These are phyloP conservation scores for Microbotryum lychnidis-dioicae DNA, from an alignment of 1,284 basidiomycete species.

Conservation along the genomic window DNA sequence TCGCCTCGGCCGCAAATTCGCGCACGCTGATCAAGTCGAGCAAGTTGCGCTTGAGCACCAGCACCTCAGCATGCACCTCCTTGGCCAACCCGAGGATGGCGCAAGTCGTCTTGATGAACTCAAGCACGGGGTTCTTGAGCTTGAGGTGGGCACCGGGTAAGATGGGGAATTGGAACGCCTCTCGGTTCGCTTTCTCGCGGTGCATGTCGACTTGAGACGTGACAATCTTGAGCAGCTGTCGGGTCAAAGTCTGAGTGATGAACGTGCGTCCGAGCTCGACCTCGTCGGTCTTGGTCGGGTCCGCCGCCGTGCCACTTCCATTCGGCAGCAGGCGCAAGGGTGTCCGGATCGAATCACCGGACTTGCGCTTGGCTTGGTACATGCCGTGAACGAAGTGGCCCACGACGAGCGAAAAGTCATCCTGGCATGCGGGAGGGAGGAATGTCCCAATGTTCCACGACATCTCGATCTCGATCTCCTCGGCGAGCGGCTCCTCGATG, in stretches of 20 bases:
- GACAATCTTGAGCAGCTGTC: slow-evolving; percentile 61
- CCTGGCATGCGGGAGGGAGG: slow-evolving; percentile 74
- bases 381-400: slow-evolving; percentile 81
- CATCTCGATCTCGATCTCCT: slow-evolving; percentile 59
- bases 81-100: slow-evolving; percentile 70
- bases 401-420: slow-evolving; percentile 64
- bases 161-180: slow-evolving; percentile 67
- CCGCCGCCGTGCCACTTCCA: slow-evolving; percentile 51
- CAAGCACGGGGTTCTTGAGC: slow-evolving; percentile 68
- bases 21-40: slow-evolving; percentile 80
- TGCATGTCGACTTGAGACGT: slow-evolving; percentile 54
- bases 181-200: slow-evolving; percentile 50
- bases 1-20: slow-evolving; percentile 65
- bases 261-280: slow-evolving; percentile 60
- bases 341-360: slow-evolving; percentile 48
- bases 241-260: slow-evolving; percentile 70
- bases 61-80: slow-evolving; percentile 75
- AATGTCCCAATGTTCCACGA: slow-evolving; percentile 92
- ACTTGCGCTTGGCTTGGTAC: slow-evolving; percentile 63
- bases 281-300: slow-evolving; percentile 62
- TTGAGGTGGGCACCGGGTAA: slow-evolving; percentile 78
- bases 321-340: slow-evolving; percentile 70
- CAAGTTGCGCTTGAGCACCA: slow-evolving; percentile 77
- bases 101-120: slow-evolving; percentile 82
- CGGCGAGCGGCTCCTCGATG: slow-evolving; percentile 50